These are phyloP conservation scores for Saturnispora serradocipensis DNA, from an alignment of 805 yeast species.

Conservation along the genomic window DNA sequence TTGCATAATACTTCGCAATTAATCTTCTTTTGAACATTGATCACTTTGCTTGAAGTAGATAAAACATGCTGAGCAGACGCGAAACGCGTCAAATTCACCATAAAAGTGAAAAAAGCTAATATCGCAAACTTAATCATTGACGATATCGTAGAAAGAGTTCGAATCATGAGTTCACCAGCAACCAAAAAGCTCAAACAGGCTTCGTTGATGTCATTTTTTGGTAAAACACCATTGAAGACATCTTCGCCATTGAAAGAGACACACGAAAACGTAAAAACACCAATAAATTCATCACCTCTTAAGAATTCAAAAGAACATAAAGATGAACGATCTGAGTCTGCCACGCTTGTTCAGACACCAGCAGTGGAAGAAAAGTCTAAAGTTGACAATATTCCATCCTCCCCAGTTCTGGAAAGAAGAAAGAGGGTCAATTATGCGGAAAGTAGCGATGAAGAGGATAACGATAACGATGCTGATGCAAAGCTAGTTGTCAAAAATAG, in stretches of 20 bases:
- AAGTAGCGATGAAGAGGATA: slow-evolving; percentile 13
- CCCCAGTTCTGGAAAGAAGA: slow-evolving; percentile 12
- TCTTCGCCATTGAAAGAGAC: background rate
- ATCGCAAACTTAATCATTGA: background rate
- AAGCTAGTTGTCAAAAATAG: background rate
- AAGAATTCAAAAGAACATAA: background rate
- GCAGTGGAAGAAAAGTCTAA: slow-evolving; percentile 6
- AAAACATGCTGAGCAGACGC: background rate
- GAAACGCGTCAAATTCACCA: background rate
- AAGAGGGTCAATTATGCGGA: slow-evolving; percentile 18
- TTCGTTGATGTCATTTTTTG: slow-evolving; percentile 26
- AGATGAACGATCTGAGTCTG: background rate
- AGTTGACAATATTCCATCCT: slow-evolving; percentile 13
- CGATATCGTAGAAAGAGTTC: background rate
- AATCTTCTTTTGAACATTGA: background rate
- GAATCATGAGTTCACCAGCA: slow-evolving; percentile 8
- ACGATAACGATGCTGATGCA: slow-evolving; percentile 15
- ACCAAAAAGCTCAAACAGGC: slow-evolving; percentile 21
- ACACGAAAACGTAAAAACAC: background rate
- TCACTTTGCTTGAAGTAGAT: background rate
- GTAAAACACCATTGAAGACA: slow-evolving; percentile 3
- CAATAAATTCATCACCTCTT: background rate
- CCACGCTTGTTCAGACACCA: slow-evolving; percentile 9
- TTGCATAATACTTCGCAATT: background rate
- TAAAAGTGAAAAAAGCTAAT: background rate